A percentile compares a stretch with the other conserved stretches of the same genome.
Evolutionary conservation across 257 asterid genomes (phyloP).

Genomic region (Lantana camara): DNA sequence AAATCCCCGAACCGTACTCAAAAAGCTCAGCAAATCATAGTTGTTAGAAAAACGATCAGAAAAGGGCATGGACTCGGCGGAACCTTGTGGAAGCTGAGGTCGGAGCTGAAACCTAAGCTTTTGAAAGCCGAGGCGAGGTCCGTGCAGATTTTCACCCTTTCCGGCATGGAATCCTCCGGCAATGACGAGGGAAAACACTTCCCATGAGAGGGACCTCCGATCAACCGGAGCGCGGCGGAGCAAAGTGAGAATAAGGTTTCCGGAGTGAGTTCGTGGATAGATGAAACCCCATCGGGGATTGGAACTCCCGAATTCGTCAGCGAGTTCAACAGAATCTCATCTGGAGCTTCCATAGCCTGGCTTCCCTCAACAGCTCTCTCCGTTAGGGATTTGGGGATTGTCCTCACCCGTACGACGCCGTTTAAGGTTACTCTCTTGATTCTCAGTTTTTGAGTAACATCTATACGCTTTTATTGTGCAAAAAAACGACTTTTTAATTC

Average conservation of each 20-base stretch:
- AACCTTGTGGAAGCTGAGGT: constrained; percentile 68
- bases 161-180: constrained; percentile 57
- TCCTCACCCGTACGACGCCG: no score
- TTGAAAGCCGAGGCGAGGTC: constrained; percentile 55
- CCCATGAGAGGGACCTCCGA: constrained; percentile 33
- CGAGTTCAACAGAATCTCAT: constrained; percentile 60
- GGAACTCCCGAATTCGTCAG: constrained; percentile 54
- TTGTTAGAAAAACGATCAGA: neutral
- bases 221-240: constrained; percentile 46
- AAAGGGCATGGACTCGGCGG: constrained; percentile 13
- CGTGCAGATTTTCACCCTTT: constrained; percentile 50
- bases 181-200: constrained; percentile 43
- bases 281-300: constrained; percentile 48
- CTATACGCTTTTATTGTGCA: no score
- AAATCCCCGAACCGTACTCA: neutral
- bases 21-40: neutral
- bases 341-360: constrained; percentile 50
- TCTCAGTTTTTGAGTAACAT: no score
- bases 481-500: no score
- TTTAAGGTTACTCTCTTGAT: no score
- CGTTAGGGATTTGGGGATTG: no score
- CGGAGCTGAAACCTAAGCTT: constrained; percentile 50
- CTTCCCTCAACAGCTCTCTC: neutral
- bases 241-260: constrained; percentile 46
- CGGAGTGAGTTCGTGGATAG: constrained; percentile 55